phyloP scores from a whole-genome alignment of 2,329 filamentous ascomycete genomes.

The Juglanconis oblonga region DNA sequence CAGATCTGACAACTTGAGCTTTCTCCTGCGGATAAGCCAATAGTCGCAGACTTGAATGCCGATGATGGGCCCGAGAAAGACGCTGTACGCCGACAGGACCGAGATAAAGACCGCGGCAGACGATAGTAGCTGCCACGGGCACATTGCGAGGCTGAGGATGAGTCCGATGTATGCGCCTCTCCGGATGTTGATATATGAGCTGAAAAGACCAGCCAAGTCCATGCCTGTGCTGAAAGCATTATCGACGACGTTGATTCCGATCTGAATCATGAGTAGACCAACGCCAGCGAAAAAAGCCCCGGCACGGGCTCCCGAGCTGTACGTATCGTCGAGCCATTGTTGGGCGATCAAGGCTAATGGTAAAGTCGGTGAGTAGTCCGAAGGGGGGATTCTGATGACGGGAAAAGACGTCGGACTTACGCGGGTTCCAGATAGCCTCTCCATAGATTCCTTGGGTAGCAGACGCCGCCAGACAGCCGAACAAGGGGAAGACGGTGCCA shows the following conservation, averaged over 20 bases:
- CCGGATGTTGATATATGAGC: slow-evolving; percentile 53
- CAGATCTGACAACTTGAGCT: slow-evolving; percentile 23
- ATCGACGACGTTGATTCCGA: slow-evolving; percentile 43
- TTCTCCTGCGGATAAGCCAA: slow-evolving; percentile 11
- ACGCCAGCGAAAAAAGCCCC: slow-evolving; percentile 44
- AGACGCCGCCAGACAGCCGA: slow-evolving; percentile 12
- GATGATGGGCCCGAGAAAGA: slow-evolving; percentile 18
- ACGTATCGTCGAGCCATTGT: slow-evolving; percentile 13
- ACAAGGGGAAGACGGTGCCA: slow-evolving; percentile 11
- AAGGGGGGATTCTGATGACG: neutral
- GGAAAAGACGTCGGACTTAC: neutral
- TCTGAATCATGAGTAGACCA: slow-evolving; percentile 41
- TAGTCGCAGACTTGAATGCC: slow-evolving; percentile 17
- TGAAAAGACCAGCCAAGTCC: slow-evolving; percentile 51
- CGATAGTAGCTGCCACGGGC: slow-evolving; percentile 49
- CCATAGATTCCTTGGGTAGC: slow-evolving; percentile 12
- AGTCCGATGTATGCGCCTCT: slow-evolving; percentile 37
- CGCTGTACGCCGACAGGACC: slow-evolving; percentile 39
- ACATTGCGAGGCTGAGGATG: neutral
- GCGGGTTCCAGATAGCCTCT: slow-evolving; percentile 15
- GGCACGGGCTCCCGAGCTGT: slow-evolving; percentile 31
- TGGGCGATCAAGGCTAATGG: slow-evolving; percentile 12
- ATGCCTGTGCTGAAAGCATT: slow-evolving; percentile 52
- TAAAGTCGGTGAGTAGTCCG: neutral
- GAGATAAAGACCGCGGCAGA: slow-evolving; percentile 43